Evolutionary conservation across 352 stramenopile species (phyloP).

Genomic region (Phytophthora ohioensis): DNA sequence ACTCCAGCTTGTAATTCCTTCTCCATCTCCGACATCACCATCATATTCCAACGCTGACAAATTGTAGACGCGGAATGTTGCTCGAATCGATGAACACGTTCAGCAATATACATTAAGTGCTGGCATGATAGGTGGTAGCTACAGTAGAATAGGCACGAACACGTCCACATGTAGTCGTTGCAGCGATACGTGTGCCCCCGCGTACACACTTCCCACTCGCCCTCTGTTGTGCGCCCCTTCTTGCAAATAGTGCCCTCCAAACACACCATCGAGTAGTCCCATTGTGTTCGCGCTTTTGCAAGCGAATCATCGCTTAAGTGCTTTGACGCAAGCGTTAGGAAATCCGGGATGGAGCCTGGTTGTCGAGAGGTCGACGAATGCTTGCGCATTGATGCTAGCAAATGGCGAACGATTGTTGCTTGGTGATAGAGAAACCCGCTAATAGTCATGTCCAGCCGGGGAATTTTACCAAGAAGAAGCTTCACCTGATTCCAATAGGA

Average conservation of each 20-base stretch:
- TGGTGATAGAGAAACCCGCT: conserved; percentile 17
- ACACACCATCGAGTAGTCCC: not conserved
- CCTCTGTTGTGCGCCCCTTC: not conserved
- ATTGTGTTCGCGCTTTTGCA: not conserved
- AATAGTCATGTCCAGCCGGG: conserved; percentile 17
- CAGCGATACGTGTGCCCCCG: not conserved
- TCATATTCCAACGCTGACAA: not conserved
- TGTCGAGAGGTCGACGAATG: not conserved
- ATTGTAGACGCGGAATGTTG: not conserved
- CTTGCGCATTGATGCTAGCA: not conserved
- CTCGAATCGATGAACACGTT: conserved; percentile 15
- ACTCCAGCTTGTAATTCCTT: not conserved
- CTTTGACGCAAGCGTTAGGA: not conserved
- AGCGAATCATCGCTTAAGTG: not conserved
- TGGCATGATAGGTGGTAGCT: conserved; percentile 7
- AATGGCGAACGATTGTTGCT: conserved; percentile 7
- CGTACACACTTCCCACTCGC: not conserved
- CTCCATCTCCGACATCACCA: not conserved
- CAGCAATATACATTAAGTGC: conserved; percentile 10
- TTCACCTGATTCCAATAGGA: conserved; percentile 39
- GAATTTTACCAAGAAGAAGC: conserved; percentile 12
- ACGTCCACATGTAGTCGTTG: not conserved
- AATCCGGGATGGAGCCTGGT: not conserved
- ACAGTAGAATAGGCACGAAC: conserved; percentile 5
- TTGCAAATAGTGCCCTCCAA: not conserved